Conservation (phyloP, 805 yeast genomes). For the Lachancea lanzarotensis region DNA sequence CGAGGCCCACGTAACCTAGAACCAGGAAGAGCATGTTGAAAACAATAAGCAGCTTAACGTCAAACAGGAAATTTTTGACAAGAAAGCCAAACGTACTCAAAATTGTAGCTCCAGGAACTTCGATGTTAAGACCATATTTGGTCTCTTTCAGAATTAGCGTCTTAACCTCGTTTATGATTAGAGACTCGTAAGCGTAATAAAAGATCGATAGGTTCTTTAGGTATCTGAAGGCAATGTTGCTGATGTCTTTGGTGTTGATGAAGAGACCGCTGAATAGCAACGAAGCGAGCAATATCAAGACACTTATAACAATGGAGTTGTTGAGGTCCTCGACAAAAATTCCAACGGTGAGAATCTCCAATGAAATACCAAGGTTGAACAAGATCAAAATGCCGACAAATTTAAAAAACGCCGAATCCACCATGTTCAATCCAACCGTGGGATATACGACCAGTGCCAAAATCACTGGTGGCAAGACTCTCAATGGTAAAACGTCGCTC, state of each 20-base stretch:
- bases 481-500: constrained; percentile 87
- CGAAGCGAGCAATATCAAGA: constrained; percentile 74
- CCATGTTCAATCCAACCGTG: constrained; percentile 78
- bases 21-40: constrained; percentile 54
- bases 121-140: constrained; percentile 88
- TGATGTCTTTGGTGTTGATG: constrained; percentile 69
- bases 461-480: constrained; percentile 87
- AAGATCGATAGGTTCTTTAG: constrained; percentile 82
- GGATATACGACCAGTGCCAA: constrained; percentile 81
- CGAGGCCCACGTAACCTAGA: constrained; percentile 70
- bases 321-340: constrained; percentile 83
- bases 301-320: constrained; percentile 85
- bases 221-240: constrained; percentile 52
- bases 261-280: constrained; percentile 90
- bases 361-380: constrained; percentile 81
- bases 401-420: constrained; percentile 63
- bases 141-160: constrained; percentile 76
- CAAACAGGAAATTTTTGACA: constrained; percentile 66
- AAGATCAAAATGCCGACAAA: constrained; percentile 64
- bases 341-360: constrained; percentile 82
- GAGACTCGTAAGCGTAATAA: constrained; percentile 93
- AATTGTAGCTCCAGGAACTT: constrained; percentile 97
- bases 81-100: constrained; percentile 92
- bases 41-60: constrained; percentile 51
- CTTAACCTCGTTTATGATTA: constrained; percentile 87